Evolutionary conservation across 148 eudicot genomes (phyloP), one percentile per base, ranked within the genome.

Genomic region (Spergularia marina): DNA sequence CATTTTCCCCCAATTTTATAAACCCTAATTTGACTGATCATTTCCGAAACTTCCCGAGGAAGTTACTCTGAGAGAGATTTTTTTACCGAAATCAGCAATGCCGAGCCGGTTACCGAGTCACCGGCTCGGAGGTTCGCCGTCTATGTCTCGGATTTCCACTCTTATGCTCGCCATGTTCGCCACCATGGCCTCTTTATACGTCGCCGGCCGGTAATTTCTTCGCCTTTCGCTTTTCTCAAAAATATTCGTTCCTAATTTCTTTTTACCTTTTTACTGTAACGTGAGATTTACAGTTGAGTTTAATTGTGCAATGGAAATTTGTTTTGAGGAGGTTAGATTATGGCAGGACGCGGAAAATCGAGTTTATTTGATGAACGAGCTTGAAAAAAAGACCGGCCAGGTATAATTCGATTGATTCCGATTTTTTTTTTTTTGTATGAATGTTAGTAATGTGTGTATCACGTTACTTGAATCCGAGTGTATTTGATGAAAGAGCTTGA

Each of bases 261-360:
- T 3, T 12, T 18, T 39, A 23, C 25, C 4, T 30, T 30, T 30
- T 25, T 2, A 18, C 6, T 64, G 53, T 72, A 40, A 15, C 23
- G 52, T 34, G 18, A 16, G 49, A 73, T 78, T 47, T 47, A 49
- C 47, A n/a, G 14, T 63, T 54, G 57, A 72, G 49, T 17, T 41
- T 17, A 78, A 49, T 72, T n/a, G 39, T 49, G 12, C 7, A 53
- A 18, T 61, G 76, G 52, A 49, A 44, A 17, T 12, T 52, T 41
- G 2, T 44, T 68, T 14, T 51, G n/a, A 18, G 36, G 34, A 5
- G 53, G 55, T 20, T 88, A 92, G 98, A 81, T 80, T 92, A 81
- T 92, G 98, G 98, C 96, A 87, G 78, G 96, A 90, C 36, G 91
- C 97, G 6, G 86, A 87, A 82, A 86, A 79, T 78, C 78, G 97